phyloP scores from a whole-genome alignment of 495 filamentous ascomycete species.

The Aspergillus wentii region DNA sequence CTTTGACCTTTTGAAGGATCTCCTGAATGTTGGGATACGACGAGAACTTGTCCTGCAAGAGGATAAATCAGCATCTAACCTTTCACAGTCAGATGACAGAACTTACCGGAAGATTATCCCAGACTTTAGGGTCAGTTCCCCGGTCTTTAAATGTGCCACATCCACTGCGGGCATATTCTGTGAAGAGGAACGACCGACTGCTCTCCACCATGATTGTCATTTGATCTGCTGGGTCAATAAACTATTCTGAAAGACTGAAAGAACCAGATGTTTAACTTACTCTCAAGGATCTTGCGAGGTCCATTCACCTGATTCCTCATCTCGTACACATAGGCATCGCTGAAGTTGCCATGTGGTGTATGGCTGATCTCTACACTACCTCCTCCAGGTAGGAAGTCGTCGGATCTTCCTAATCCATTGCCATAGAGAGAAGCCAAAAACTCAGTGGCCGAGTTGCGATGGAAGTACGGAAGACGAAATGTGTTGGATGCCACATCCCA shows the following conservation, averaged over 20 bases:
- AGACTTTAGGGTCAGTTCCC: conserved; percentile 36
- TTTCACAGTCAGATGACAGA: neutral
- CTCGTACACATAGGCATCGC: conserved; percentile 36
- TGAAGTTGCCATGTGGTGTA: conserved; percentile 39
- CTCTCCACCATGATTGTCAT: conserved; percentile 38
- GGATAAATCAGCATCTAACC: neutral
- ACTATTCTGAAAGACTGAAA: neutral
- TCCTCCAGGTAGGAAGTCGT: conserved; percentile 37
- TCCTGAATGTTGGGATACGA: conserved; percentile 31
- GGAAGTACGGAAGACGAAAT: conserved; percentile 39
- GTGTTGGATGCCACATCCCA: conserved; percentile 41
- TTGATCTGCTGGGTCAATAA: conserved; percentile 11
- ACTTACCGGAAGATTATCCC: conserved; percentile 34
- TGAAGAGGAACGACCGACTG: conserved; percentile 35
- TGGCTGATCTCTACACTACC: conserved; percentile 38
- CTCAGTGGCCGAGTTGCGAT: conserved; percentile 38
- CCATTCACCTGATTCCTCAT: conserved; percentile 34
- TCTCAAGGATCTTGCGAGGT: conserved; percentile 33
- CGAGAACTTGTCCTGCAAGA: conserved; percentile 29
- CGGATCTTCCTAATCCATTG: conserved; percentile 33
- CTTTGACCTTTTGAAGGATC: conserved; percentile 26
- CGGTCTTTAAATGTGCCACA: conserved; percentile 31
- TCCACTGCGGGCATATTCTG: conserved; percentile 32
- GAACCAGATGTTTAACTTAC: conserved; percentile 17
- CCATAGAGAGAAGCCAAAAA: conserved; percentile 38